A percentile compares a stretch with the other conserved stretches of the same genome.
phyloP scores from a whole-genome alignment of 306 rosid genomes.

The Quercus engelmannii region DNA sequence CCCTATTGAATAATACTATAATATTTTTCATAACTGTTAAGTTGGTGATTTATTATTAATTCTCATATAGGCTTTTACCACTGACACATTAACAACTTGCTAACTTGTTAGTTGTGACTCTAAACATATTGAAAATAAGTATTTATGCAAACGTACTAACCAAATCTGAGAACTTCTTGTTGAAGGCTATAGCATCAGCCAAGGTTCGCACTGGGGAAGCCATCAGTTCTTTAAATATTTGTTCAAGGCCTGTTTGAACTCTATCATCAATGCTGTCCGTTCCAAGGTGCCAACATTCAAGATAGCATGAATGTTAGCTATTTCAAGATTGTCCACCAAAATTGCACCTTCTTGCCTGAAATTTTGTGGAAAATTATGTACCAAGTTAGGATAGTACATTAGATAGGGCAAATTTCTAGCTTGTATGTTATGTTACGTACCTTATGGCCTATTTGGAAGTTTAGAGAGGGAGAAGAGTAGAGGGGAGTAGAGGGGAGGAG shows the following conservation, averaged over 20 bases:
- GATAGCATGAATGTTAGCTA: slow-evolving; percentile 6
- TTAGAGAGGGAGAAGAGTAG: too few species aligned
- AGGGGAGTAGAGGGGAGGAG: too few species aligned
- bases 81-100: too few species aligned
- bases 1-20: too few species aligned
- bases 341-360: slow-evolving; percentile 27
- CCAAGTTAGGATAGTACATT: neutral
- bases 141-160: slow-evolving; percentile 5
- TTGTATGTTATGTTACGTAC: slow-evolving; percentile 2
- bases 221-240: slow-evolving; percentile 21
- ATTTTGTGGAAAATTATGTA: too few species aligned
- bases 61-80: too few species aligned
- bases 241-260: slow-evolving; percentile 30
- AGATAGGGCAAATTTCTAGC: neutral
- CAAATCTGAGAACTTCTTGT: slow-evolving; percentile 11
- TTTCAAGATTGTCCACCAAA: slow-evolving; percentile 24
- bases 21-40: too few species aligned
- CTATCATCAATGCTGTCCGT: slow-evolving; percentile 1
- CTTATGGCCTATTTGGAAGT: too few species aligned
- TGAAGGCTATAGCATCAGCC: slow-evolving; percentile 28
- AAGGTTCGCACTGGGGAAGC: slow-evolving; percentile 26
- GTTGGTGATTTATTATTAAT: too few species aligned
- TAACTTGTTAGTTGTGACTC: too few species aligned
- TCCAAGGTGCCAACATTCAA: slow-evolving; percentile 11
- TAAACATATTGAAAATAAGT: too few species aligned